Evolutionary conservation across 78 protist species (phyloP).

Genomic region (Emiliania huxleyi): DNA sequence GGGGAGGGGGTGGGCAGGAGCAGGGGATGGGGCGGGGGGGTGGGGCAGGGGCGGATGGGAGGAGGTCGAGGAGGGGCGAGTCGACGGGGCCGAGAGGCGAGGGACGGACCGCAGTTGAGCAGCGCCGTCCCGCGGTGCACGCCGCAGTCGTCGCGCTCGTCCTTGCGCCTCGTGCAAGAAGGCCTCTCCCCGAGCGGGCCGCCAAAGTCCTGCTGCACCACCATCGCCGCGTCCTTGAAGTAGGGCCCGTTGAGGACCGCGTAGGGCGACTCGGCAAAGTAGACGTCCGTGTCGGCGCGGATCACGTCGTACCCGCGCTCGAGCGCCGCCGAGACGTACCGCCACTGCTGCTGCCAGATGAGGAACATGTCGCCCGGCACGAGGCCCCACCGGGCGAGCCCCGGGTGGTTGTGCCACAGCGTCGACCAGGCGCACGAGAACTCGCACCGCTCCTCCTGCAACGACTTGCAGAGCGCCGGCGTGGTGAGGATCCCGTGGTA

Average conservation of each 20-base stretch:
- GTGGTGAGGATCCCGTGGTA: background rate
- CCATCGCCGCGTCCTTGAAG: background rate
- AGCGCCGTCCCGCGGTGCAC: background rate
- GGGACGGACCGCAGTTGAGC: background rate
- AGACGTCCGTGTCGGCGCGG: background rate
- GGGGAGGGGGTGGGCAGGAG: too few relatives aligned
- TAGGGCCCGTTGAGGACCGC: background rate
- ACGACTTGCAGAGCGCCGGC: background rate
- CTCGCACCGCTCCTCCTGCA: background rate
- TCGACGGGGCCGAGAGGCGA: background rate
- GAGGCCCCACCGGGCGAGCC: background rate
- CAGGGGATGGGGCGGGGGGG: too few relatives aligned
- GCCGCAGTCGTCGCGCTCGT: background rate
- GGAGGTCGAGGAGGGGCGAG: too few relatives aligned
- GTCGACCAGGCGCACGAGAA: background rate
- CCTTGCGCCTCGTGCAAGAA: background rate
- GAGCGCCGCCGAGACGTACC: background rate
- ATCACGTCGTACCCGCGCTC: background rate
- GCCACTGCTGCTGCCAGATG: slow-evolving; percentile 17
- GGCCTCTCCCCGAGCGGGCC: background rate
- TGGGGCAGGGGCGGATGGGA: too few relatives aligned
- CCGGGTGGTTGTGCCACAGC: background rate
- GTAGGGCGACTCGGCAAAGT: background rate
- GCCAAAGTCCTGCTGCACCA: background rate
- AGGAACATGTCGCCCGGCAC: background rate